These are phyloP conservation scores for Aspergillus carlsbadensis DNA, from an alignment of 495 filamentous ascomycete genomes.

Conservation along the genomic window DNA sequence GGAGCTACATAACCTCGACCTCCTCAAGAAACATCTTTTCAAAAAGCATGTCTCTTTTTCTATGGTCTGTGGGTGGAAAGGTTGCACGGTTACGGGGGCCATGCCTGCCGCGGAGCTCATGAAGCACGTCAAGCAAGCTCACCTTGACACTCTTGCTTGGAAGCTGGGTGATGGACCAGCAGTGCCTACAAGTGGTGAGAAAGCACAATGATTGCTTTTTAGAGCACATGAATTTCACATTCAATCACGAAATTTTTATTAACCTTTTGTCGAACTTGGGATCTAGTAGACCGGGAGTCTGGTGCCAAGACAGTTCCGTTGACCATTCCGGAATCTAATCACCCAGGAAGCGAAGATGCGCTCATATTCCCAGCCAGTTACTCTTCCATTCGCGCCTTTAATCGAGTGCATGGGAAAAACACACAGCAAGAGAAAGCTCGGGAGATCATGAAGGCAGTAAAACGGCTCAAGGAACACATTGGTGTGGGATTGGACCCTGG, in stretches of 20 bases:
- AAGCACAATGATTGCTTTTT: slow-evolving; percentile 21
- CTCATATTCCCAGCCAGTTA: slow-evolving; percentile 39
- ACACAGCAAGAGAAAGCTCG: slow-evolving; percentile 38
- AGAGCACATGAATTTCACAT: slow-evolving; percentile 7
- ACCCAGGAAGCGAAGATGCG: slow-evolving; percentile 23
- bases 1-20: slow-evolving; percentile 72
- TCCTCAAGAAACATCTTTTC: slow-evolving; percentile 64
- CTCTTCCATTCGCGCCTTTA: slow-evolving; percentile 35
- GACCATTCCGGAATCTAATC: slow-evolving; percentile 23
- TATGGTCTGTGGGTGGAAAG: slow-evolving; percentile 36
- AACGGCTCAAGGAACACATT: slow-evolving; percentile 44
- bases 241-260: slow-evolving; percentile 15
- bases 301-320: slow-evolving; percentile 15
- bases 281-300: slow-evolving; percentile 15
- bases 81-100: slow-evolving; percentile 23
- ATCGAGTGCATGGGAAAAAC: slow-evolving; percentile 37
- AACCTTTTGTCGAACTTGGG: slow-evolving; percentile 14
- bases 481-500: slow-evolving; percentile 49
- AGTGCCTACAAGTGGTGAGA: slow-evolving; percentile 48
- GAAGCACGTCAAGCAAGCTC: slow-evolving; percentile 58
- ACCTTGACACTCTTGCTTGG: slow-evolving; percentile 62
- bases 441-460: slow-evolving; percentile 36
- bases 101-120: slow-evolving; percentile 47
- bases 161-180: slow-evolving; percentile 64
- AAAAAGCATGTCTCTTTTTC: slow-evolving; percentile 48